A percentile compares a stretch with the other conserved stretches of the same genome.
These are phyloP conservation scores for Inonotus hispidus DNA, from an alignment of 1,284 basidiomycete species.

Conservation along the genomic window DNA sequence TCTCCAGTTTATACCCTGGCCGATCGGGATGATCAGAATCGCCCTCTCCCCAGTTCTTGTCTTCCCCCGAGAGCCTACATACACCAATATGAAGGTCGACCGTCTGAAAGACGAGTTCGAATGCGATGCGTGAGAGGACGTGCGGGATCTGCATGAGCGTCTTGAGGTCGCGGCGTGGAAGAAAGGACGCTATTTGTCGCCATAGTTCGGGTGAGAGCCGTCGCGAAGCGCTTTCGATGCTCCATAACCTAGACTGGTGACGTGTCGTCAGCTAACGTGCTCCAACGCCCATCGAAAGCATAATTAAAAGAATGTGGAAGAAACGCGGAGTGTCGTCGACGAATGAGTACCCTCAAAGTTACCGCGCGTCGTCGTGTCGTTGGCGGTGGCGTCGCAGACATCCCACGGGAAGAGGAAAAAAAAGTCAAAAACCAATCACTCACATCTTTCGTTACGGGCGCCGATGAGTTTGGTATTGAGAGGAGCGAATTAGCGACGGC, in stretches of 20 bases:
- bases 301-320: constrained; percentile 16
- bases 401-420: background rate
- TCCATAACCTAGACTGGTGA: constrained; percentile 17
- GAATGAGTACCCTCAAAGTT: background rate
- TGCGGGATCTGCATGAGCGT: constrained; percentile 60
- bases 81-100: constrained; percentile 55
- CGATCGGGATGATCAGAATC: constrained; percentile 14
- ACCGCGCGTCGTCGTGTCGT: constrained; percentile 22
- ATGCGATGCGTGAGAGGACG: constrained; percentile 59
- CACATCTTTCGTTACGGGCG: constrained; percentile 37
- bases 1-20: constrained; percentile 29
- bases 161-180: constrained; percentile 62
- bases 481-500: constrained; percentile 53
- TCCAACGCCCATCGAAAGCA: background rate
- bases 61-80: constrained; percentile 18
- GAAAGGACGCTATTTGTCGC: constrained; percentile 58
- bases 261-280: background rate
- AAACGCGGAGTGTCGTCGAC: background rate
- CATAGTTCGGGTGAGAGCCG: constrained; percentile 64
- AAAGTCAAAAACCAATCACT: background rate
- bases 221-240: constrained; percentile 26
- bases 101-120: constrained; percentile 58
- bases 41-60: constrained; percentile 7
- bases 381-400: too few relatives aligned
- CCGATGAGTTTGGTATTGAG: constrained; percentile 8